These are phyloP conservation scores for Entomortierella lignicola DNA, from an alignment of 192 early-diverging fungal species.

Conservation along the genomic window DNA sequence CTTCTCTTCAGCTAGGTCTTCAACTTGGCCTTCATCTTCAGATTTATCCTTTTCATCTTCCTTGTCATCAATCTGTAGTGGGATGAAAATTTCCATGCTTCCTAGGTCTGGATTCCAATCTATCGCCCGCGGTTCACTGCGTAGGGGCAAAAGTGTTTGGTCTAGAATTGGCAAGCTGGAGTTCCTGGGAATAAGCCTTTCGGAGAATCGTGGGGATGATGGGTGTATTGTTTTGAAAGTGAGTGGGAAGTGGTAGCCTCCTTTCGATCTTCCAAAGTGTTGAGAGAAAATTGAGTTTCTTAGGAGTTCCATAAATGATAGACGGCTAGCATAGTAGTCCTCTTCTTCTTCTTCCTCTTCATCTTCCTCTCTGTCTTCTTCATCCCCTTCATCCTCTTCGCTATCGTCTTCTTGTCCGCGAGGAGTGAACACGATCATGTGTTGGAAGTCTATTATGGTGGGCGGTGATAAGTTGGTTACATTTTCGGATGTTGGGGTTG, in stretches of 20 bases:
- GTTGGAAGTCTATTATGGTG: no score
- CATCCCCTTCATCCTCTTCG: no score
- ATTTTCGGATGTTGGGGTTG: no score
- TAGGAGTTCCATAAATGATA: no score
- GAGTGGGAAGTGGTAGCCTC: background rate
- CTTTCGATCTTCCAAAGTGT: no score
- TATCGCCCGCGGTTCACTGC: background rate
- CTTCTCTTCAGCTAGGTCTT: background rate
- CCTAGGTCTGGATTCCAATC: background rate
- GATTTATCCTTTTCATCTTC: background rate
- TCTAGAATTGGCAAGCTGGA: background rate
- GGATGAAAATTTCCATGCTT: background rate
- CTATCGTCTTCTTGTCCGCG: no score
- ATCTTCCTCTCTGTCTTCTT: no score
- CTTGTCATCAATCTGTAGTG: background rate
- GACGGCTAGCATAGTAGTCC: no score
- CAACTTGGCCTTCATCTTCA: background rate
- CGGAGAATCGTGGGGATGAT: background rate
- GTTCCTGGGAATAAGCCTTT: background rate
- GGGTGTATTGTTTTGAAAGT: background rate
- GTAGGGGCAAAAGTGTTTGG: background rate
- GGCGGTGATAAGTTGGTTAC: no score
- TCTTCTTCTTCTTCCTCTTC: no score
- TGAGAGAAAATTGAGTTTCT: no score
- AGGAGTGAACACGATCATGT: no score